These are phyloP conservation scores for Leucocoprinus leucothites DNA, from an alignment of 768 basidiomycete genomes.

Conservation along the genomic window DNA sequence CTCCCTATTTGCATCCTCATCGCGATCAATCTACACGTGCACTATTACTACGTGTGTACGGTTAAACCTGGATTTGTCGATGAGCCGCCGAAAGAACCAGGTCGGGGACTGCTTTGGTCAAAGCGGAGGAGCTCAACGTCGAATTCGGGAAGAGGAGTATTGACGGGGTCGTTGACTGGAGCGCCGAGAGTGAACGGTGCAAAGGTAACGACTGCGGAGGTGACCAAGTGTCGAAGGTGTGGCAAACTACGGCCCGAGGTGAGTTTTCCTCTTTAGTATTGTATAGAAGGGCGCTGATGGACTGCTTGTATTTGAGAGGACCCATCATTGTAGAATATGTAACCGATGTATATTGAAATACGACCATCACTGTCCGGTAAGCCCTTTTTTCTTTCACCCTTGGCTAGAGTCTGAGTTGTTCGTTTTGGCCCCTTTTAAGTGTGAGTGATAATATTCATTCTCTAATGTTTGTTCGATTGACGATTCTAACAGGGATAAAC, in stretches of 20 bases:
- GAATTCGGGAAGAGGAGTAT: conserved; percentile 26
- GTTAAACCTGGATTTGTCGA: conserved; percentile 76
- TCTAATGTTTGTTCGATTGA: conserved; percentile 3
- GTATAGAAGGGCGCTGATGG: background rate
- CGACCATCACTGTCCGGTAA: conserved; percentile 88
- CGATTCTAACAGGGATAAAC: conserved; percentile 71
- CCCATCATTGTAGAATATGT: conserved; percentile 92
- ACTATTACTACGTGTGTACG: conserved; percentile 86
- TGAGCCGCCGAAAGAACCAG: conserved; percentile 44
- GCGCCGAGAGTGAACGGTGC: conserved; percentile 34
- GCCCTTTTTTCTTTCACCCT: conserved; percentile 27
- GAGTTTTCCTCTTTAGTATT: conserved; percentile 21
- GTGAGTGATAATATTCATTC: conserved; percentile 19
- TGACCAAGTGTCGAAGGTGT: conserved; percentile 69
- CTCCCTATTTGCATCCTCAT: conserved; percentile 74
- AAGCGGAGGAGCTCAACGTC: conserved; percentile 23
- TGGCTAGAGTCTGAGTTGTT: background rate
- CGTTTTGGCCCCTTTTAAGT: conserved; percentile 17
- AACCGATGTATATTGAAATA: conserved; percentile 87
- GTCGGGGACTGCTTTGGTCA: conserved; percentile 58
- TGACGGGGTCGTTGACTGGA: background rate
- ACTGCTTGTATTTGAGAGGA: conserved; percentile 45
- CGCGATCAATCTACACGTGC: conserved; percentile 68
- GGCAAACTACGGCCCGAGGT: conserved; percentile 75
- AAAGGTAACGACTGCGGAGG: conserved; percentile 47